Evolutionary conservation across 306 rosid species (phyloP), one percentile per base, ranked within the genome.

Genomic region (Echinosophora koreensis): DNA sequence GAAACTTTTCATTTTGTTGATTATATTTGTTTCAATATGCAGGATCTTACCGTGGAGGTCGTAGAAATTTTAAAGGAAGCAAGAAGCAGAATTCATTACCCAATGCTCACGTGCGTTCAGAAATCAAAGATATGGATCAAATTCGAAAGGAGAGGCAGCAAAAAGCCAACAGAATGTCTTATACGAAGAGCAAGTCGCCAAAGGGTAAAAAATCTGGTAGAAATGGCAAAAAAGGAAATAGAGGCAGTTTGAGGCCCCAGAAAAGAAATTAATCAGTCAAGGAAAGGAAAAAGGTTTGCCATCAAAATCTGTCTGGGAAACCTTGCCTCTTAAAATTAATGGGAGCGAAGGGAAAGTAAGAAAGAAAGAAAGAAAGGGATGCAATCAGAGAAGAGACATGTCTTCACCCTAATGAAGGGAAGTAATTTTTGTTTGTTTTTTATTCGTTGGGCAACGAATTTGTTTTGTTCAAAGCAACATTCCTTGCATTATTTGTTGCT

Each of bases 81-180:
- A 78, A 77, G 85, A 88, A 77, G 79, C 91, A 82, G 88, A 62
- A 81, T 46, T 72, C 83, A 3, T 80, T 84, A 82, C 87, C 87
- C 12, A 93, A 91, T 84, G 86, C 93, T 81, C 91, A 91, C 64
- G 87, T 91, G 69, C 96, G 91, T 63, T 87, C 91, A 38, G 96
- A 93, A 82, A 86, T 91, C 82, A 91, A 91, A 88, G 89, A 90
- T 85, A 42, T 92, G 30, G 97, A 95, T 18, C 97, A 92, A 86
- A 82, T 95, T 76, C 82, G 96, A 55, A 95, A 92, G 84, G 92
- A 94, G 75, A 88, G 97, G 78, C 93, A 95, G 89, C 84, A 71
- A 37, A 90, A 95, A 37, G 93, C 92, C 2, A 75, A 51, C 80
- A 87, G 52, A 59, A 66, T 82, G 60, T 81, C 96, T 4, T 37